Evolutionary conservation across 2,329 filamentous ascomycete species (phyloP).

Genomic region (Botryotinia convoluta): DNA sequence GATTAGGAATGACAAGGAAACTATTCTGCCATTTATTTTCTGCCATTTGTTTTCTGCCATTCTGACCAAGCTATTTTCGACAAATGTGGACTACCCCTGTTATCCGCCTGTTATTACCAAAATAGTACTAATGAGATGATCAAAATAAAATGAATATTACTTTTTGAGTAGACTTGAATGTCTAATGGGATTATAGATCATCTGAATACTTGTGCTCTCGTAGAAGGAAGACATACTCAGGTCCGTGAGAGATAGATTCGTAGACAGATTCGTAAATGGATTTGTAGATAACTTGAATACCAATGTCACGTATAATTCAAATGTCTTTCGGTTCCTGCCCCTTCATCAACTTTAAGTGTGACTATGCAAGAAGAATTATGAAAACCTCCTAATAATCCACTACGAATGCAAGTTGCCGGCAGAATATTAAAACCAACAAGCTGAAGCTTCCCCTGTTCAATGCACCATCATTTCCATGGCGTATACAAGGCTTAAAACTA

Average conservation of each 20-base stretch:
- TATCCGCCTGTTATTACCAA: slow-evolving; percentile 5
- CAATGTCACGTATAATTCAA: not conserved
- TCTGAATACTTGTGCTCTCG: not conserved
- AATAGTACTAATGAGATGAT: slow-evolving; percentile 5
- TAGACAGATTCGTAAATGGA: not conserved
- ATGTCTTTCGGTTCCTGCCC: not conserved
- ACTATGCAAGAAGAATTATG: not conserved
- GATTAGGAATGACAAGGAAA: not conserved
- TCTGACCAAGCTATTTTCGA: slow-evolving; percentile 7
- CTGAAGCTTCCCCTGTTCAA: slow-evolving; percentile 10
- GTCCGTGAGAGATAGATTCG: not conserved
- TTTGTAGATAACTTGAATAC: not conserved
- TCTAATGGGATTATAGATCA: slow-evolving; percentile 3
- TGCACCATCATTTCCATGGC: slow-evolving; percentile 5
- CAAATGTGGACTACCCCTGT: not conserved
- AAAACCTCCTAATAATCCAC: not conserved
- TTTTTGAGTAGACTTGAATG: not conserved
- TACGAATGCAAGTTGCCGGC: slow-evolving; percentile 4
- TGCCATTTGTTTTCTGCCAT: slow-evolving; percentile 16
- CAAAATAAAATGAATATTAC: slow-evolving; percentile 2
- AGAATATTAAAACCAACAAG: slow-evolving; percentile 3
- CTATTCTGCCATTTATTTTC: slow-evolving; percentile 13
- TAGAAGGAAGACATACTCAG: slow-evolving; percentile 9
- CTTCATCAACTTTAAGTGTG: slow-evolving; percentile 10
- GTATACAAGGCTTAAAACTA: slow-evolving; percentile 11